Percentiles rank a stretch among this genome's conserved stretches.
phyloP scores from a whole-genome alignment of 805 yeast species.

The Myxozyma udenii region DNA sequence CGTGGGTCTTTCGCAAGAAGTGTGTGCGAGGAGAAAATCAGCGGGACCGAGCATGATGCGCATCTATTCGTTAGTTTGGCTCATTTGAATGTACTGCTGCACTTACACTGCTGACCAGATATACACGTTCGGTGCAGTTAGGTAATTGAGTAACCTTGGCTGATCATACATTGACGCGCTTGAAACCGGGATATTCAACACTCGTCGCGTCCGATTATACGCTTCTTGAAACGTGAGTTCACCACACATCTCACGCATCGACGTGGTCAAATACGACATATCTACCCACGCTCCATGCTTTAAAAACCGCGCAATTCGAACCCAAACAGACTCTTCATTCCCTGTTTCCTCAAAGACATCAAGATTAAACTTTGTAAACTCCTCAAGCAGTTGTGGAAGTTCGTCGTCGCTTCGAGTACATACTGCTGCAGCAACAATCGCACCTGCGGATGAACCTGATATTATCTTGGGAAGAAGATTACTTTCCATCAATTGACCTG shows the following conservation, averaged over 20 bases:
- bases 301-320: conserved; percentile 57
- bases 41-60: conserved; percentile 92
- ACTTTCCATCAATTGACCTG: conserved; percentile 70
- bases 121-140: conserved; percentile 89
- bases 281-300: conserved; percentile 91
- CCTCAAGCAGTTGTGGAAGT: conserved; percentile 48
- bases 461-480: conserved; percentile 79
- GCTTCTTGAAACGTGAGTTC: conserved; percentile 92
- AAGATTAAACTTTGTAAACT: conserved; percentile 40
- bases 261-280: conserved; percentile 61
- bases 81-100: too few species aligned
- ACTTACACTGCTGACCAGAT: conserved; percentile 79
- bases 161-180: conserved; percentile 89
- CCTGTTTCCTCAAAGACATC: conserved; percentile 59
- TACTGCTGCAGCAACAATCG: conserved; percentile 84
- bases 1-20: conserved; percentile 76
- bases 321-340: conserved; percentile 50
- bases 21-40: conserved; percentile 81
- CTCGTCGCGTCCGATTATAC: conserved; percentile 86
- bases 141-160: conserved; percentile 80
- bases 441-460: conserved; percentile 95
- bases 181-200: conserved; percentile 91
- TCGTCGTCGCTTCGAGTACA: conserved; percentile 80
- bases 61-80: conserved; percentile 79
- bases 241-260: conserved; percentile 78